phyloP scores from a whole-genome alignment of 169 alveolate species.

The Plasmodium relictum region DNA sequence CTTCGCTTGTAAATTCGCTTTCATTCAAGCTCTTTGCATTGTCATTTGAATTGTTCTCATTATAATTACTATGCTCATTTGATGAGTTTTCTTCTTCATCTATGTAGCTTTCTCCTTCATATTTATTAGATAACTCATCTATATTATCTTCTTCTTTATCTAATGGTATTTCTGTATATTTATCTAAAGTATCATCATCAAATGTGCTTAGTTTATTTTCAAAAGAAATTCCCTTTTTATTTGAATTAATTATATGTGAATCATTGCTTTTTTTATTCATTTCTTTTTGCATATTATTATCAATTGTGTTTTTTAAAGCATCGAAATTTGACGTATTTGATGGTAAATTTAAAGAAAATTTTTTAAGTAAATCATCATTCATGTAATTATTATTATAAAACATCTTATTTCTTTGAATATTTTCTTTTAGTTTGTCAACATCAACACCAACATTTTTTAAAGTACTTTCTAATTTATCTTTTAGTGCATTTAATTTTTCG shows the following conservation, averaged over 20 bases:
- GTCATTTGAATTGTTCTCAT: not conserved
- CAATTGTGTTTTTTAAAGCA: not conserved
- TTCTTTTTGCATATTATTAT: not conserved
- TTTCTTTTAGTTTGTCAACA: slow-evolving; percentile 44
- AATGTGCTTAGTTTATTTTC: slow-evolving; percentile 17
- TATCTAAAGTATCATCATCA: not conserved
- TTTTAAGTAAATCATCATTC: not conserved
- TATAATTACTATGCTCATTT: not conserved
- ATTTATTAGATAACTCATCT: not conserved
- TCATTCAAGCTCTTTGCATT: not conserved
- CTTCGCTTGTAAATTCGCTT: not conserved
- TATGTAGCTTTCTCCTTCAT: not conserved
- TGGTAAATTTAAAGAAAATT: not conserved
- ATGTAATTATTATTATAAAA: slow-evolving; percentile 1
- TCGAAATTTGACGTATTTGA: slow-evolving; percentile 3
- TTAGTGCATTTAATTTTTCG: slow-evolving; percentile 16
- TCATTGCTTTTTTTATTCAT: not conserved
- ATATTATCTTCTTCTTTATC: not conserved
- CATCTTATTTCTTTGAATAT: slow-evolving; percentile 14
- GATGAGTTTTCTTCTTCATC: not conserved
- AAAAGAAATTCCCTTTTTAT: not conserved
- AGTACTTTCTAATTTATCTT: slow-evolving; percentile 23
- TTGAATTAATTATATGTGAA: slow-evolving; percentile 10
- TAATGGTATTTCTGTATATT: not conserved
- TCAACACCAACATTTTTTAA: slow-evolving; percentile 33